Conservation (phyloP, 2,329 filamentous ascomycete genomes). For the Colletotrichum higginsianum region DNA sequence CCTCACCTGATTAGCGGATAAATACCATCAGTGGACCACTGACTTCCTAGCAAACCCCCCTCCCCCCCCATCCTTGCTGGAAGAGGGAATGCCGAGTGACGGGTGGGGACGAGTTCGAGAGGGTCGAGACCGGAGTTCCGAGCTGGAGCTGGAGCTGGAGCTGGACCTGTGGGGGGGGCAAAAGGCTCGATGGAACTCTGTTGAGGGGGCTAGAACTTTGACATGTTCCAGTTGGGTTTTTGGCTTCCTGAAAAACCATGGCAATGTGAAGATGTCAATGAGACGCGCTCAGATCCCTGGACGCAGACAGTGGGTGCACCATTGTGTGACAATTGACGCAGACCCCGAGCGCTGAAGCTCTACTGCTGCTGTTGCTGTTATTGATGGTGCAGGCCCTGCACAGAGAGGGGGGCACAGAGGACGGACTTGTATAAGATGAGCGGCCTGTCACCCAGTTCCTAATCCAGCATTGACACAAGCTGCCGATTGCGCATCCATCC, state of each 20-base stretch:
- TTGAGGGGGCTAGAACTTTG: too few species aligned
- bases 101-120: constrained; percentile 13
- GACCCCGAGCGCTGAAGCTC: neutral
- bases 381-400: neutral
- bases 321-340: constrained; percentile 5
- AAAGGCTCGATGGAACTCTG: neutral
- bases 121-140: constrained; percentile 26
- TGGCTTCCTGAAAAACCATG: neutral
- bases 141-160: neutral
- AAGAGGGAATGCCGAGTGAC: constrained; percentile 30
- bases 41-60: neutral
- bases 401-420: neutral
- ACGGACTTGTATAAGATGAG: constrained; percentile 2
- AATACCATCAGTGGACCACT: neutral
- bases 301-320: constrained; percentile 8
- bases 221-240: neutral
- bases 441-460: neutral
- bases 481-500: neutral
- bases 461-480: neutral
- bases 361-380: neutral
- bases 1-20: constrained; percentile 5
- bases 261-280: neutral
- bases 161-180: neutral
- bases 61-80: constrained; percentile 2
- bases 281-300: constrained; percentile 10